Conservation (phyloP, 805 yeast species). For the Wickerhamiella slavikovae region DNA sequence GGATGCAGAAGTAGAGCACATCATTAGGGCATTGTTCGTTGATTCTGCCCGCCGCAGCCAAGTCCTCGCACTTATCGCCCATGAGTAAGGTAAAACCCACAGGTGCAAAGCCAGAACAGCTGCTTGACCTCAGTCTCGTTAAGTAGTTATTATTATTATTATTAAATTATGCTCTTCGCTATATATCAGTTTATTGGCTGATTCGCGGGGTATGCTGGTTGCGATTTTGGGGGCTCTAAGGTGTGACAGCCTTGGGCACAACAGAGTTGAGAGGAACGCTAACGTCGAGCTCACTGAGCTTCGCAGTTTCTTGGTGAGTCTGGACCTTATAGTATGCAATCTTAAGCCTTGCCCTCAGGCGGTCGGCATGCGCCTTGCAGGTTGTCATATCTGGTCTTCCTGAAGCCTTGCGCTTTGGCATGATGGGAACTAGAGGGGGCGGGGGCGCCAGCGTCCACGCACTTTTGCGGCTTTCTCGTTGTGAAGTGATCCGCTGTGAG, state of each 20-base stretch:
- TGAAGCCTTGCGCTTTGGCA: not conserved
- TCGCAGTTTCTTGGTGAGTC: slow-evolving; percentile 3
- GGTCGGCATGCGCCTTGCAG: slow-evolving; percentile 2
- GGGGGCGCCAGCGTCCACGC: slow-evolving; percentile 5
- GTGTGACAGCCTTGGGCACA: no score
- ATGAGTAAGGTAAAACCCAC: no score
- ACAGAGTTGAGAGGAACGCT: no score
- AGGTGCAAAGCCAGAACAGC: no score
- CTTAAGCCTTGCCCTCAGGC: slow-evolving; percentile 2
- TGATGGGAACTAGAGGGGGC: slow-evolving; percentile 2
- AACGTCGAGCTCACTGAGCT: slow-evolving; percentile 1
- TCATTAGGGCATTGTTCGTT: slow-evolving; percentile 17
- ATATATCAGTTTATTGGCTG: no score
- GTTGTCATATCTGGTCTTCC: not conserved
- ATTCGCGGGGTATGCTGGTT: no score
- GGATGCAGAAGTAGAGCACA: slow-evolving; percentile 13
- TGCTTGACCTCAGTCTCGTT: no score
- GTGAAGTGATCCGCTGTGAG: no score
- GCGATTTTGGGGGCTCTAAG: no score
- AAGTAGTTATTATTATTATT: no score
- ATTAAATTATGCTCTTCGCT: no score
- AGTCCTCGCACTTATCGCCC: no score
- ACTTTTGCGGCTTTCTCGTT: slow-evolving; percentile 3
- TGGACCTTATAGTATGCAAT: slow-evolving; percentile 5
- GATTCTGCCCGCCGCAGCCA: slow-evolving; percentile 17